A percentile compares a stretch with the other conserved stretches of the same genome.
phyloP scores from a whole-genome alignment of 2,329 filamentous ascomycete species.

The Ascomycota sp. region DNA sequence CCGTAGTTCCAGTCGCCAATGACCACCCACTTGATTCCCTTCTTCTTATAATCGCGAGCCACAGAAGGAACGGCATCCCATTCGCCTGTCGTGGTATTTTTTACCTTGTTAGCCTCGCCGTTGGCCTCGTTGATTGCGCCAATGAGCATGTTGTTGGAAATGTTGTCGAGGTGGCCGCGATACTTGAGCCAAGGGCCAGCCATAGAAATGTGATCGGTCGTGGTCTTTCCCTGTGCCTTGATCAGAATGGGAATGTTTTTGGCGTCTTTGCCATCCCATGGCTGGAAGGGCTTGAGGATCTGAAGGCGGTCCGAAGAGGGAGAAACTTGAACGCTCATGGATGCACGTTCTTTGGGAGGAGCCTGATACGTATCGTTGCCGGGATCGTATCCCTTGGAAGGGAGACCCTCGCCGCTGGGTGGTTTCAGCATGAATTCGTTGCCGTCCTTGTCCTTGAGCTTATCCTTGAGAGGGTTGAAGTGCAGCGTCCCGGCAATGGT shows the following conservation, averaged over 20 bases:
- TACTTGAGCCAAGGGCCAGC: conserved; percentile 97
- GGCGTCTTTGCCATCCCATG: conserved; percentile 61
- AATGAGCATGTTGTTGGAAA: conserved; percentile 90
- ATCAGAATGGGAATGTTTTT: conserved; percentile 65
- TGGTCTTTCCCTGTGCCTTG: conserved; percentile 95
- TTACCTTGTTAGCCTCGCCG: conserved; percentile 75
- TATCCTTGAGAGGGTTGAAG: conserved; percentile 88
- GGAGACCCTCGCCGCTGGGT: conserved; percentile 46
- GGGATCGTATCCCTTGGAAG: conserved; percentile 44
- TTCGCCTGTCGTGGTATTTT: conserved; percentile 53
- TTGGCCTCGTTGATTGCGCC: conserved; percentile 83
- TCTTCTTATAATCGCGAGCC: conserved; percentile 58
- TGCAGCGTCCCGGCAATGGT: conserved; percentile 77
- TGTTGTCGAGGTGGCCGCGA: conserved; percentile 96
- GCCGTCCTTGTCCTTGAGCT: conserved; percentile 57
- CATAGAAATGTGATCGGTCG: conserved; percentile 93
- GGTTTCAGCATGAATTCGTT: conserved; percentile 67
- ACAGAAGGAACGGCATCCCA: conserved; percentile 67
- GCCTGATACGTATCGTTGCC: conserved; percentile 57
- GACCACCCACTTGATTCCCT: conserved; percentile 65
- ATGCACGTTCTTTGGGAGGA: conserved; percentile 44
- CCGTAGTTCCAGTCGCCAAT: conserved; percentile 97
- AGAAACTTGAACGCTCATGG: conserved; percentile 51
- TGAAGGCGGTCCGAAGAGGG: conserved; percentile 80
- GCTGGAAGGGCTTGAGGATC: conserved; percentile 67